Conservation (phyloP, 116 monocot species). For the Phalaenopsis hybrid region DNA sequence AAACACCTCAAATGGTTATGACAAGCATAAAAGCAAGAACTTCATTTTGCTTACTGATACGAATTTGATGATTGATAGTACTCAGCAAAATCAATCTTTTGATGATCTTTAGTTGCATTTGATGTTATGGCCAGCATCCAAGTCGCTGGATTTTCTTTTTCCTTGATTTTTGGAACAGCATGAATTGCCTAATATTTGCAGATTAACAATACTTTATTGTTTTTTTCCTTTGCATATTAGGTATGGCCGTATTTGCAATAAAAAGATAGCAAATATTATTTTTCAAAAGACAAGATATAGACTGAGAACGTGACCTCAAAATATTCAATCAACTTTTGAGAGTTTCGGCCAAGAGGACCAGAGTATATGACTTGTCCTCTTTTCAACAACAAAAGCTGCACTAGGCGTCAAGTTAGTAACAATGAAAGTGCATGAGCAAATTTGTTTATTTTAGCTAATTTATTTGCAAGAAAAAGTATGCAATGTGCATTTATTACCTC, state of each 20-base stretch:
- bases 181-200: conserved; percentile 56
- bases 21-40: neutral
- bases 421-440: neutral
- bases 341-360: conserved; percentile 9
- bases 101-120: conserved; percentile 6
- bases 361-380: conserved; percentile 8
- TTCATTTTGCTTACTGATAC: conserved; percentile 11
- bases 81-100: conserved; percentile 46
- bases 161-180: conserved; percentile 15
- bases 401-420: neutral
- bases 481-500: conserved; percentile 9
- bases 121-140: conserved; percentile 28
- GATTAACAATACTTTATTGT: neutral
- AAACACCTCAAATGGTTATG: neutral
- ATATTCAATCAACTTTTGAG: conserved; percentile 12
- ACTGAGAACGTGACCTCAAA: conserved; percentile 9
- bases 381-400: neutral
- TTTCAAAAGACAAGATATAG: no score
- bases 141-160: conserved; percentile 19
- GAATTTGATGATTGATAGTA: conserved; percentile 28
- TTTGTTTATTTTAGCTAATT: neutral
- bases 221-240: neutral
- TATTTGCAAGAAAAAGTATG: neutral
- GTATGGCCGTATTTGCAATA: no score
- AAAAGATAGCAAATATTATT: neutral